These are phyloP conservation scores for Sequoiadendron giganteum DNA, from an alignment of 75 land plant genomes.

Conservation along the genomic window DNA sequence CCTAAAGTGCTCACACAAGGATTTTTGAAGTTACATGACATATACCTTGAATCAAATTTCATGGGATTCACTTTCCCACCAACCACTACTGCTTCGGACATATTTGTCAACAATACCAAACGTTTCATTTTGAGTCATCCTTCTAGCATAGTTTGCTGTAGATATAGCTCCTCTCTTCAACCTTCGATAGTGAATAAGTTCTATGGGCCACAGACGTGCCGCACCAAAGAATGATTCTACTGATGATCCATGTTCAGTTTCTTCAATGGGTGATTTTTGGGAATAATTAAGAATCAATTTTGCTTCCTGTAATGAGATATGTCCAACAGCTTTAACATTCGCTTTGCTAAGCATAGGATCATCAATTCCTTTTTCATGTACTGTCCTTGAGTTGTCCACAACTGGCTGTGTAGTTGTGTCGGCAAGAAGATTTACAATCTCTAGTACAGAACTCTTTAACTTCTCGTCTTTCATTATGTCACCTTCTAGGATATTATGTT, in stretches of 20 bases:
- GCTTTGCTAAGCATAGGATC: not conserved
- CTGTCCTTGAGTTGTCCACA: not conserved
- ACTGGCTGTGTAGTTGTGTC: not conserved
- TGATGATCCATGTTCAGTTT: constrained; percentile 17
- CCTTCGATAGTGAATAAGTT: constrained; percentile 43
- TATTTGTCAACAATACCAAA: constrained; percentile 59
- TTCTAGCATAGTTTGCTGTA: constrained; percentile 40
- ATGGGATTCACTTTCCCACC: constrained; percentile 33
- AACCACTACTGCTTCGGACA: constrained; percentile 62
- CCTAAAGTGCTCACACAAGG: not conserved
- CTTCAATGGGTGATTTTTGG: constrained; percentile 3
- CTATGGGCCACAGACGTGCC: constrained; percentile 44
- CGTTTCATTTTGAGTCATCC: constrained; percentile 47
- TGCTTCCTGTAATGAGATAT: constrained; percentile 5
- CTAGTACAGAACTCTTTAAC: constrained; percentile 9
- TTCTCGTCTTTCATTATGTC: not conserved
- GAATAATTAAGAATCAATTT: not conserved
- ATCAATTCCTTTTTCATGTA: not conserved
- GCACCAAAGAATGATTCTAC: constrained; percentile 33
- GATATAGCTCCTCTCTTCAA: constrained; percentile 60
- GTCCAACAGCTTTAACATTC: not conserved
- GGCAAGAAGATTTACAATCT: not conserved
- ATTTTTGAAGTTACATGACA: not conserved
- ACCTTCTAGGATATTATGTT: not conserved
- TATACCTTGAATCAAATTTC: not conserved